Evolutionary conservation across 805 yeast genomes (phyloP).

Genomic region (Starmerella apicola): DNA sequence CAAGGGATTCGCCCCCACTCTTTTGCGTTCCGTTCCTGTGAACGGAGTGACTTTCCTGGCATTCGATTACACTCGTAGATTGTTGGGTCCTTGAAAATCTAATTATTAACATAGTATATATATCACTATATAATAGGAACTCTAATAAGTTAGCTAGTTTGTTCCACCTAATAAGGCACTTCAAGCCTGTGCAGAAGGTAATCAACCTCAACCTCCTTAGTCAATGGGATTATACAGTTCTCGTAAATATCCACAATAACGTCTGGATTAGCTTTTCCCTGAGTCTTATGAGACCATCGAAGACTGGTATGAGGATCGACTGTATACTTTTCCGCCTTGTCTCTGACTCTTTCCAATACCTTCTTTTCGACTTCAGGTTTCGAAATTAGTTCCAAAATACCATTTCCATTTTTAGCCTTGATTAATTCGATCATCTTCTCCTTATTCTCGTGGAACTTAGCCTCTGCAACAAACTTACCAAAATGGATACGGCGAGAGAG

Average conservation of each 20-base stretch:
- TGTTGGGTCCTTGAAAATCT: slow-evolving; percentile 21
- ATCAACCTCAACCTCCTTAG: slow-evolving; percentile 90
- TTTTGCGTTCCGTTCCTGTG: slow-evolving; percentile 94
- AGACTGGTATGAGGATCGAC: slow-evolving; percentile 59
- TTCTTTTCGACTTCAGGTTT: slow-evolving; percentile 76
- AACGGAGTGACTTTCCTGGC: slow-evolving; percentile 95
- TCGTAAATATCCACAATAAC: slow-evolving; percentile 71
- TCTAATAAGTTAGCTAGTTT: too few relatives aligned
- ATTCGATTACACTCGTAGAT: slow-evolving; percentile 65
- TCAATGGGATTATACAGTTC: slow-evolving; percentile 82
- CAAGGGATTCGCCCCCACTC: slow-evolving; percentile 84
- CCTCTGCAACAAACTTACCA: slow-evolving; percentile 95
- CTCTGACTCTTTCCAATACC: slow-evolving; percentile 63
- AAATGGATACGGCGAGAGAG: slow-evolving; percentile 87
- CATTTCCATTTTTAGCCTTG: slow-evolving; percentile 48
- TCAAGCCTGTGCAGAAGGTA: slow-evolving; percentile 57
- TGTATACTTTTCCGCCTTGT: slow-evolving; percentile 78
- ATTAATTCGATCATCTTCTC: slow-evolving; percentile 56
- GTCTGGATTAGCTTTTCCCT: slow-evolving; percentile 70
- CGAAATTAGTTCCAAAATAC: slow-evolving; percentile 71
- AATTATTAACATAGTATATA: too few relatives aligned
- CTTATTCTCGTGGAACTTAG: slow-evolving; percentile 64
- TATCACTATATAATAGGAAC: too few relatives aligned
- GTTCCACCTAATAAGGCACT: too few relatives aligned
- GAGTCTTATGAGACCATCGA: slow-evolving; percentile 48